Evolutionary conservation across 208 protist species (phyloP).

Genomic region (Crithidia acanthocephali): DNA sequence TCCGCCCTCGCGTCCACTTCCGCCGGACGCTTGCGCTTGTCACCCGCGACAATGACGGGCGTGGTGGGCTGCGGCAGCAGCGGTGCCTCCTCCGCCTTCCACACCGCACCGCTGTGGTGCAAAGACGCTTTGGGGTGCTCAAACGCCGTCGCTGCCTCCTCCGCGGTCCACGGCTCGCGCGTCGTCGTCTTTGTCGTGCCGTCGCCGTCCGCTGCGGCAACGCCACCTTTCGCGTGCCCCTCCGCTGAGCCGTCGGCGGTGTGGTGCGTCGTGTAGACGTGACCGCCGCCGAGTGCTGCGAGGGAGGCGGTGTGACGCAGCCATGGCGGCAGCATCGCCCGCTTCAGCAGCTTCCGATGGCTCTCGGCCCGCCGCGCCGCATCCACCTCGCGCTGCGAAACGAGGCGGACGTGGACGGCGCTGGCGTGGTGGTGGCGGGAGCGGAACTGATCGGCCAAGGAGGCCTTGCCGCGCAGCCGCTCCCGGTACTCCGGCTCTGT

Average conservation of each 20-base stretch:
- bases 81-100: background rate
- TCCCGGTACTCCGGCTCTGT: conserved; percentile 76
- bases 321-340: conserved; percentile 82
- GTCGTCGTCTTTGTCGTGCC: background rate
- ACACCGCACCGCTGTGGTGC: conserved; percentile 25
- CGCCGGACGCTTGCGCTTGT: conserved; percentile 13
- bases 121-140: background rate
- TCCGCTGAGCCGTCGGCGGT: background rate
- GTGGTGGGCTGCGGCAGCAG: no score
- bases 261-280: background rate
- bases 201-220: background rate
- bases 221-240: background rate
- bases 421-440: conserved; percentile 71
- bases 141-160: background rate
- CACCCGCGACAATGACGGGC: background rate
- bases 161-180: conserved; percentile 3
- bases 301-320: conserved; percentile 41
- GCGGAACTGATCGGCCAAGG: conserved; percentile 79
- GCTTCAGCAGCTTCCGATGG: conserved; percentile 73
- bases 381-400: conserved; percentile 59
- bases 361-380: conserved; percentile 43
- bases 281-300: conserved; percentile 8
- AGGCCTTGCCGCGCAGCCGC: conserved; percentile 57
- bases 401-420: conserved; percentile 58
- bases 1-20: conserved; percentile 4